Conservation (phyloP, 1,139 yeast genomes). For the Blastobotrys capitulatus region DNA sequence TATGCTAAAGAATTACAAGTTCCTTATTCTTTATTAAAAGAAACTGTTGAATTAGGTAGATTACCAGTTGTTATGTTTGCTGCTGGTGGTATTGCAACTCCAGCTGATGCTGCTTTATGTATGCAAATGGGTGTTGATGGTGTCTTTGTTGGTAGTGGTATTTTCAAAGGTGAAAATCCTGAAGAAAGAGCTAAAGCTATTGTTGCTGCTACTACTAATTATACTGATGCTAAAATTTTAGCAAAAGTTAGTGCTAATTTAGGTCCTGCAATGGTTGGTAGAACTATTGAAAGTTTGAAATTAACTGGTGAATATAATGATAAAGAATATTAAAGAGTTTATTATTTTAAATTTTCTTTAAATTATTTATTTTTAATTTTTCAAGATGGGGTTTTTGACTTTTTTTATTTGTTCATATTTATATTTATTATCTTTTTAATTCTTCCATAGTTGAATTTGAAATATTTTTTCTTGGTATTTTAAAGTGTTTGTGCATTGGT, state of each 20-base stretch:
- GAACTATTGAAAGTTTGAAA: constrained; percentile 48
- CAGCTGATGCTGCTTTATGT: constrained; percentile 83
- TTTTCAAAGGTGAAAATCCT: constrained; percentile 72
- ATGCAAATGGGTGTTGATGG: constrained; percentile 94
- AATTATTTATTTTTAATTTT: too few relatives aligned
- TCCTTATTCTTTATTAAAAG: constrained; percentile 48
- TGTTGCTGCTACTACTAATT: constrained; percentile 77
- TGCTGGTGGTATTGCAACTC: constrained; percentile 89
- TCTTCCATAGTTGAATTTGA: too few relatives aligned
- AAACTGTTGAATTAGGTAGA: constrained; percentile 48
- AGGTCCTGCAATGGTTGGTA: constrained; percentile 73
- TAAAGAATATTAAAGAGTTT: neutral
- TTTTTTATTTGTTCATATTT: too few relatives aligned
- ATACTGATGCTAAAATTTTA: constrained; percentile 55
- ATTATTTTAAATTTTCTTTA: too few relatives aligned
- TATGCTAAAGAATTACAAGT: constrained; percentile 60
- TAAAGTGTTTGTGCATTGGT: too few relatives aligned
- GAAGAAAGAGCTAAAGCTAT: constrained; percentile 72
- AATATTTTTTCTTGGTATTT: too few relatives aligned
- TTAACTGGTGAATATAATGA: constrained; percentile 38
- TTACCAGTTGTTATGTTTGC: constrained; percentile 85
- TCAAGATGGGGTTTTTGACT: too few relatives aligned
- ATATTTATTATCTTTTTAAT: too few relatives aligned
- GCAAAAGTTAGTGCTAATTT: constrained; percentile 70
- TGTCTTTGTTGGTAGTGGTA: constrained; percentile 87